Conservation (phyloP, 148 eudicot genomes). For the Camellia granthamiana region DNA sequence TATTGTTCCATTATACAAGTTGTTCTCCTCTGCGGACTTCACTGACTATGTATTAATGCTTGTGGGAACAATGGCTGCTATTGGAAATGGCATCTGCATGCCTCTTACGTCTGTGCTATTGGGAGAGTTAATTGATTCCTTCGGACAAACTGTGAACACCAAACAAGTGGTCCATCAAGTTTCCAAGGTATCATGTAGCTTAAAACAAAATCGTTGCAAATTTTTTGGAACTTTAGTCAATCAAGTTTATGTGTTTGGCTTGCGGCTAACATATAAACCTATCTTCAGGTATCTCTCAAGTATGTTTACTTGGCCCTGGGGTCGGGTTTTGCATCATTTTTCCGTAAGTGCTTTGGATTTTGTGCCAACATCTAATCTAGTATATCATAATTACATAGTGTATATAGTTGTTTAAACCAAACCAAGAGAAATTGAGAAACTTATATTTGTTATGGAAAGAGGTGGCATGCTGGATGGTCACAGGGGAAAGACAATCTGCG, state of each 20-base stretch:
- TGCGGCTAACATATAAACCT: neutral
- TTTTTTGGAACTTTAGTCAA: neutral
- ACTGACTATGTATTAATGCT: conserved; percentile 26
- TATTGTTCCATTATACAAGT: conserved; percentile 28
- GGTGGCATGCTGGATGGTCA: conserved; percentile 45
- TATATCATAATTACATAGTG: neutral
- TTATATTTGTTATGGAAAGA: conserved; percentile 16
- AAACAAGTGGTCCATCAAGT: conserved; percentile 24
- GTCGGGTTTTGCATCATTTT: conserved; percentile 27
- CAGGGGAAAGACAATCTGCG: conserved; percentile 46
- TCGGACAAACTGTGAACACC: conserved; percentile 21
- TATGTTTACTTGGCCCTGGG: conserved; percentile 39
- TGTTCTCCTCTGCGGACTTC: conserved; percentile 33
- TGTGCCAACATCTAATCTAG: neutral
- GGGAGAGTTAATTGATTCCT: conserved; percentile 32
- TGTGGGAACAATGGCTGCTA: conserved; percentile 29
- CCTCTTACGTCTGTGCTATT: conserved; percentile 32
- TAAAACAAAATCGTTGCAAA: neutral
- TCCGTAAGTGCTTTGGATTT: neutral
- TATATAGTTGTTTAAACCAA: neutral
- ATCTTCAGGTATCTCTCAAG: conserved; percentile 30
- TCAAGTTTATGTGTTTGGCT: neutral
- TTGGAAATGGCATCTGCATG: conserved; percentile 33
- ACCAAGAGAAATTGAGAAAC: neutral
- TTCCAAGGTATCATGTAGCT: conserved; percentile 29